Evolutionary conservation across 1,284 basidiomycete species (phyloP), one percentile per base, ranked within the genome.

Genomic region (Wolfiporia cocos): DNA sequence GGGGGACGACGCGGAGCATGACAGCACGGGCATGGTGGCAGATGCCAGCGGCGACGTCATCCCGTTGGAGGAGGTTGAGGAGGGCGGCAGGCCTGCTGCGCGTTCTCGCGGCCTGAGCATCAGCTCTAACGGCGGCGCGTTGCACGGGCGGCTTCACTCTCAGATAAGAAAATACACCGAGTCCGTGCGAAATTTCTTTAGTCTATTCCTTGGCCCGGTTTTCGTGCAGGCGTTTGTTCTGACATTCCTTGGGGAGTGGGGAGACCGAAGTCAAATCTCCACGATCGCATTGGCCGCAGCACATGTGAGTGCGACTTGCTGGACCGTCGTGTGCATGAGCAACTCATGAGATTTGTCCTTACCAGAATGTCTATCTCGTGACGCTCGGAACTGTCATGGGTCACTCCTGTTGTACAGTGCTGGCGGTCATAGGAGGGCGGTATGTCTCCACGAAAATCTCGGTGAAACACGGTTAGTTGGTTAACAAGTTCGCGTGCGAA

Each of bases 171-270:
- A 60, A 35, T 43, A 65, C n/a, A 43, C 53, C n/a, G 87, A 94
- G 29, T 86, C 91, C 4, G 69, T 80, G 3, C 74, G 90, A 51
- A 94, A 93, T 57, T 81, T 92, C 51, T 84, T 81, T 61, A 84
- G 83, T 53, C 68, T 96, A 20, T 68, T 94, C 51, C 72, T 97
- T 15, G 91, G 86, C 1, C 96, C 95, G 0, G 89, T 96, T 1
- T 97, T 97, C 55, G 92, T 95, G 2, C 94, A 99, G 64, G 83
- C 92, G 0, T 99, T 99, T 54, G 69, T 95, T 29, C 72, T 99
- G 43, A 98, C 95, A 0, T 99, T 99, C 65, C 72, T 99, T 10
- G 96, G 94, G 18, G 95, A 99, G 65, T 99, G 95, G 95, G 96
- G 95, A 1, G 96, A 99, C 66, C 71, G 95, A 34, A 93, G 89